Conservation (phyloP, 257 asterid species). For the Capsicum pubescens region DNA sequence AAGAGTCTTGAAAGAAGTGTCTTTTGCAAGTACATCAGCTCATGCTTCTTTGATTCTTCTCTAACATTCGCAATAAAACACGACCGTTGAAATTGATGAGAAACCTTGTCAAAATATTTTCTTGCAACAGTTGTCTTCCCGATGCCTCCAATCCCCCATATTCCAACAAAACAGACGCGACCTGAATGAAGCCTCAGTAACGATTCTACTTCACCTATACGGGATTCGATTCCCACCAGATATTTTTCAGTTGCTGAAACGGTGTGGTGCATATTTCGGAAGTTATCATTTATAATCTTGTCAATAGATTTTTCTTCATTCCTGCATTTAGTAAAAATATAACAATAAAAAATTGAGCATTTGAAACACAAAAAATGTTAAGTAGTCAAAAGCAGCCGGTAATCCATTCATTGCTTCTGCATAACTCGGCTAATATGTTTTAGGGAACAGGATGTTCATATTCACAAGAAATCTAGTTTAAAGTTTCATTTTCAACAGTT, state of each 20-base stretch:
- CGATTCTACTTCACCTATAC: background rate
- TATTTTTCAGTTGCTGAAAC: background rate
- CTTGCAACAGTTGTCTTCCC: constrained; percentile 24
- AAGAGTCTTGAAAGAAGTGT: too few species aligned
- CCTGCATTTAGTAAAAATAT: background rate
- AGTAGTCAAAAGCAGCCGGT: too few species aligned
- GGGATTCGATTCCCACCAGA: constrained; percentile 1
- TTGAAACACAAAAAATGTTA: too few species aligned
- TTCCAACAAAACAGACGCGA: constrained; percentile 6
- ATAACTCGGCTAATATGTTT: too few species aligned
- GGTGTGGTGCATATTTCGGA: background rate
- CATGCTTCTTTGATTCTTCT: too few species aligned
- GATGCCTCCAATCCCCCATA: background rate
- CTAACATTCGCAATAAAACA: too few species aligned
- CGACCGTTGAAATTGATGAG: background rate
- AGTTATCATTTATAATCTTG: constrained; percentile 1
- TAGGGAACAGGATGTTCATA: background rate
- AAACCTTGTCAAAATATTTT: background rate
- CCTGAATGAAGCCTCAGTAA: background rate
- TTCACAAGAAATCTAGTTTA: background rate
- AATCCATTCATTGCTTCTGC: too few species aligned
- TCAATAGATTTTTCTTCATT: background rate
- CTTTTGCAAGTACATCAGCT: too few species aligned
- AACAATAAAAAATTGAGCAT: too few species aligned
- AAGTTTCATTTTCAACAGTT: constrained; percentile 9